Conservation (phyloP, 352 stramenopile genomes). For the Globisporangium iwayamae region DNA sequence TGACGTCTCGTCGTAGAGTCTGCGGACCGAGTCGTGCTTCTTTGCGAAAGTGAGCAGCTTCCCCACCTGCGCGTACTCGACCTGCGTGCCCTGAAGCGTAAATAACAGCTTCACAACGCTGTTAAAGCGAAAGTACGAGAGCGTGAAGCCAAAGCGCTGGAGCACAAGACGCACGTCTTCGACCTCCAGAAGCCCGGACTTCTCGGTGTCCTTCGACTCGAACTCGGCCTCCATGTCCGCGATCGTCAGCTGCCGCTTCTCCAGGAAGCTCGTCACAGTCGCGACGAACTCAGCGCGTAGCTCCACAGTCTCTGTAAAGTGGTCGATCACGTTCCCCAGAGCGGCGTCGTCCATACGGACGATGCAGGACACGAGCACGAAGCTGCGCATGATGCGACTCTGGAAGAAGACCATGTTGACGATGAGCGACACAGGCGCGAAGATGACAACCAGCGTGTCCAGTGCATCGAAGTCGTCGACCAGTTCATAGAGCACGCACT, state of each 20-base stretch:
- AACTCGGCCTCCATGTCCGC: conserved; percentile 34
- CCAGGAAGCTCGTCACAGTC: conserved; percentile 27
- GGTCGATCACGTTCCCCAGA: conserved; percentile 47
- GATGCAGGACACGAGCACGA: conserved; percentile 54
- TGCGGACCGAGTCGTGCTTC: conserved; percentile 6
- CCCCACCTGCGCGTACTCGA: conserved; percentile 49
- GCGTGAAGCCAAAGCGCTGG: conserved; percentile 33
- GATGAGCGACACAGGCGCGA: conserved; percentile 36
- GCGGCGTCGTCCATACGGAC: conserved; percentile 49
- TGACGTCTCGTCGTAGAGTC: conserved; percentile 6
- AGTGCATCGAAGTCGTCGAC: conserved; percentile 19
- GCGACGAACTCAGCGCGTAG: conserved; percentile 47
- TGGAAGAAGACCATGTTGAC: conserved; percentile 66
- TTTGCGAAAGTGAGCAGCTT: conserved; percentile 33
- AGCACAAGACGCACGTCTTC: conserved; percentile 41
- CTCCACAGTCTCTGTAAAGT: conserved; percentile 61
- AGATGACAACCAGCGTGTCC: conserved; percentile 18
- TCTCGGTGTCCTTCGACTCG: conserved; percentile 18
- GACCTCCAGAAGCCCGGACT: conserved; percentile 35
- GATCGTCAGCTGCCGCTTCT: conserved; percentile 18
- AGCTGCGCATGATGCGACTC: conserved; percentile 56
- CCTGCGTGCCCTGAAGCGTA: conserved; percentile 27
- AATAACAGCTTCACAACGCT: conserved; percentile 56
- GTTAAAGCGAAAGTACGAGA: conserved; percentile 63
- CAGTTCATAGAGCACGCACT: conserved; percentile 64